Conservation (phyloP, 257 asterid species). For the Solanum etuberosum region DNA sequence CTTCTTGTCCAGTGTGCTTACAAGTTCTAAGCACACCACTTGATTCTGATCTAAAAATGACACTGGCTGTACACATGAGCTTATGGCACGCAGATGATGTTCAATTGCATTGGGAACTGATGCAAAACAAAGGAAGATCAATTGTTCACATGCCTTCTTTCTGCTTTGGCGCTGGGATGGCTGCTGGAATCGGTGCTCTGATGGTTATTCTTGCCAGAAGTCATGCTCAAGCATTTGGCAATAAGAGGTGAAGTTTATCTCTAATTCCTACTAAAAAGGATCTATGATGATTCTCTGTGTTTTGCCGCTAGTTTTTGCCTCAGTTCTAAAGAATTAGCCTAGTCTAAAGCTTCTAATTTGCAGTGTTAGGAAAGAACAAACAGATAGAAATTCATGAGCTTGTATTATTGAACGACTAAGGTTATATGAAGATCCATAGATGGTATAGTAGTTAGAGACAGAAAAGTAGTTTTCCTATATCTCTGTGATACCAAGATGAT, state of each 20-base stretch:
- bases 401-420: neutral
- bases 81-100: constrained; percentile 87
- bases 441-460: neutral
- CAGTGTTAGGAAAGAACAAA: neutral
- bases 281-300: neutral
- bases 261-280: neutral
- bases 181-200: constrained; percentile 50
- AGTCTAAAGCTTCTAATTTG: neutral
- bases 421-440: neutral
- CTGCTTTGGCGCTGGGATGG: constrained; percentile 51
- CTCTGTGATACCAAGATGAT: neutral
- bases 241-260: neutral
- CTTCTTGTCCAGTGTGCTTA: constrained; percentile 74
- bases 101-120: constrained; percentile 62
- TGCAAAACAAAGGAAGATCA: constrained; percentile 36
- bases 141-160: constrained; percentile 52
- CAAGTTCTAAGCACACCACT: constrained; percentile 16
- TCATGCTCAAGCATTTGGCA: constrained; percentile 10
- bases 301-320: neutral
- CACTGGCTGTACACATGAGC: constrained; percentile 72
- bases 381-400: neutral
- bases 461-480: neutral
- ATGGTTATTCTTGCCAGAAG: constrained; percentile 34
- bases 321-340: neutral
- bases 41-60: constrained; percentile 46